A percentile compares a stretch with the other conserved stretches of the same genome.
Evolutionary conservation across 1,284 basidiomycete species (phyloP).

Genomic region (Ustilago curta): DNA sequence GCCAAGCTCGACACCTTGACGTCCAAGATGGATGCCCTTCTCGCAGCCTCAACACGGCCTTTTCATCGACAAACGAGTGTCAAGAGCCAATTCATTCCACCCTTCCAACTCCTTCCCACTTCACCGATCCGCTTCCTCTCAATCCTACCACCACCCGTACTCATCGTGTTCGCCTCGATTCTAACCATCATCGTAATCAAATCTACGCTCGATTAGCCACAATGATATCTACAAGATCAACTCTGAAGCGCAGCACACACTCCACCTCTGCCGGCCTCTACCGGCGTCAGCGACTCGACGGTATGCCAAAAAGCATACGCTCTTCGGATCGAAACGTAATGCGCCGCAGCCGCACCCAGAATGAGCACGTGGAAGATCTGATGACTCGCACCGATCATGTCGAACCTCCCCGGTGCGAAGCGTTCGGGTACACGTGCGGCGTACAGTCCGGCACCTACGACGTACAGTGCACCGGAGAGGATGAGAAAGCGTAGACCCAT

Average conservation of each 20-base stretch:
- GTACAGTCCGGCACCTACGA: slow-evolving; percentile 59
- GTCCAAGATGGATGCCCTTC: slow-evolving; percentile 16
- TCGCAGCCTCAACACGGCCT: not conserved
- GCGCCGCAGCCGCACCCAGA: slow-evolving; percentile 80
- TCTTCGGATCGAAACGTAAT: slow-evolving; percentile 73
- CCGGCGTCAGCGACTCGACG: slow-evolving; percentile 37
- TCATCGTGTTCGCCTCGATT: not conserved
- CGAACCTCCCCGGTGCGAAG: slow-evolving; percentile 81
- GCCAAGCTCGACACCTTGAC: slow-evolving; percentile 18
- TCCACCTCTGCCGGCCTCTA: slow-evolving; percentile 22
- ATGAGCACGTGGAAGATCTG: slow-evolving; percentile 82
- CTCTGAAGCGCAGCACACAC: slow-evolving; percentile 49
- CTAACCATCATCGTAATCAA: slow-evolving; percentile 8
- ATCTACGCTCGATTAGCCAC: not conserved
- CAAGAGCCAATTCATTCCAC: too few species aligned
- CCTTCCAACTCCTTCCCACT: not conserved
- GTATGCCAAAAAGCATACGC: slow-evolving; percentile 67
- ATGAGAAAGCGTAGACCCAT: slow-evolving; percentile 61
- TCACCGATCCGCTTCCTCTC: not conserved
- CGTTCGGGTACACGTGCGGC: slow-evolving; percentile 85
- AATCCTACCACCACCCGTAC: slow-evolving; percentile 1
- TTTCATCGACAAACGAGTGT: not conserved
- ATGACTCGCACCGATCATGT: slow-evolving; percentile 74
- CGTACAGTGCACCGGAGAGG: slow-evolving; percentile 57
- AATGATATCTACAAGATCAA: not conserved